A percentile compares a stretch with the other conserved stretches of the same genome.
phyloP scores from a whole-genome alignment of 805 yeast genomes.

The Wickerhamomyces tratensis region DNA sequence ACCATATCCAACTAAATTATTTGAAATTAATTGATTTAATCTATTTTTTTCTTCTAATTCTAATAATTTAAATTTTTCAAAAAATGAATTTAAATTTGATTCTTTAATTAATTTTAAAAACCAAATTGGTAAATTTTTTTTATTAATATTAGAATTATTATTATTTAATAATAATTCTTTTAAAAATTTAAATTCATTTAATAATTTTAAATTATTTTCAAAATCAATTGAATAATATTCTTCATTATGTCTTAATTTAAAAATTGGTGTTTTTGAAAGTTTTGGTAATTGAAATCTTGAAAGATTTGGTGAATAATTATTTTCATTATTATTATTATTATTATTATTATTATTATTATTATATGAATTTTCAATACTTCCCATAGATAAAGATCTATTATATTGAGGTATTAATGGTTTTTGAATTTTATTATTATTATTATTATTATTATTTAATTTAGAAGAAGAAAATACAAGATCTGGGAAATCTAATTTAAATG shows the following conservation, averaged over 20 bases:
- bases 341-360: too few species aligned
- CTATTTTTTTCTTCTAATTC: slow-evolving; percentile 66
- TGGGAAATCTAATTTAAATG: slow-evolving; percentile 22
- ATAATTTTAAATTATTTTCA: slow-evolving; percentile 7
- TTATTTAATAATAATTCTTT: slow-evolving; percentile 1
- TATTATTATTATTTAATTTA: too few species aligned
- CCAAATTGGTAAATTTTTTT: slow-evolving; percentile 43
- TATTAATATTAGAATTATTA: neutral
- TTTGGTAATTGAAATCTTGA: slow-evolving; percentile 49
- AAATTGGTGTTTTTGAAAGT: slow-evolving; percentile 29
- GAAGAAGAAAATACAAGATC: slow-evolving; percentile 10
- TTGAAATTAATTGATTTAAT: slow-evolving; percentile 31
- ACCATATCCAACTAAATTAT: slow-evolving; percentile 29
- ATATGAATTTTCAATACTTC: slow-evolving; percentile 1
- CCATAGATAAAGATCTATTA: slow-evolving; percentile 13
- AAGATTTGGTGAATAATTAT: slow-evolving; percentile 13
- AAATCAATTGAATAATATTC: slow-evolving; percentile 24
- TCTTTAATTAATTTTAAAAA: slow-evolving; percentile 22
- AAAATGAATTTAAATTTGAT: slow-evolving; percentile 18
- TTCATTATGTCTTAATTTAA: slow-evolving; percentile 43
- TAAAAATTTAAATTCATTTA: slow-evolving; percentile 14
- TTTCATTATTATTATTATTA: too few species aligned
- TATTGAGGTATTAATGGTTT: slow-evolving; percentile 5
- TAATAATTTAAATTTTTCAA: slow-evolving; percentile 48
- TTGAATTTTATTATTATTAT: neutral